Evolutionary conservation across 1,139 yeast species (phyloP).

Genomic region (Sugiyamaella neomexicana): DNA sequence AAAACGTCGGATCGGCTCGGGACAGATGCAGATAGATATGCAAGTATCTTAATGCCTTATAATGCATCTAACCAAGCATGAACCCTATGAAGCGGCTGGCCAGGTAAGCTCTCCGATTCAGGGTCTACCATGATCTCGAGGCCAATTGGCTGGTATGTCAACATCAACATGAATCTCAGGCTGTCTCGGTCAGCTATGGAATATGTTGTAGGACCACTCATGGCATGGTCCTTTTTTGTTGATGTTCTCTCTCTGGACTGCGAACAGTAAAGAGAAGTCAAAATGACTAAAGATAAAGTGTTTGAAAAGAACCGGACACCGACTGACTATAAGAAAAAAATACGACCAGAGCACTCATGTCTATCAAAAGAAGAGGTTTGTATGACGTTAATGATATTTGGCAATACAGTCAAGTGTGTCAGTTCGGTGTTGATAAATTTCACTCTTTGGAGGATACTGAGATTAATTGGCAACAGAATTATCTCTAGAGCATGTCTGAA

Average conservation of each 20-base stretch:
- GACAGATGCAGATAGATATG: neutral
- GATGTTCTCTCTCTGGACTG: neutral
- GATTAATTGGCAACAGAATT: neutral
- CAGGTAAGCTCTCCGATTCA: neutral
- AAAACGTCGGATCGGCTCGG: neutral
- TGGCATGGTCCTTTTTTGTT: neutral
- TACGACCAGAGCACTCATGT: neutral
- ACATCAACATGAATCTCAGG: constrained; percentile 3
- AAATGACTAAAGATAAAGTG: too few relatives aligned
- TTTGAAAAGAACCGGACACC: neutral
- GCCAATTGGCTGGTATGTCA: neutral
- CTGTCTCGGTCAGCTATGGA: neutral
- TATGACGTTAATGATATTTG: neutral
- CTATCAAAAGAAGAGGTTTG: neutral
- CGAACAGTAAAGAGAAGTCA: too few relatives aligned
- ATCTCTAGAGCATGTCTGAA: neutral
- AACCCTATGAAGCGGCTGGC: constrained; percentile 2
- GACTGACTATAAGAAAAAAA: neutral
- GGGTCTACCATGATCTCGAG: constrained; percentile 14
- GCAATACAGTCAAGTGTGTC: neutral
- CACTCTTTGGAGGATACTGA: constrained; percentile 7
- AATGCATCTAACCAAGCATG: neutral
- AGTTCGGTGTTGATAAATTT: constrained; percentile 8
- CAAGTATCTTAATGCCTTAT: neutral
- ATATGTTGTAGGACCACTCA: neutral